Base-by-base conservation (phyloP, 2,329 filamentous ascomycete genomes). In the Claviceps sp. region DNA sequence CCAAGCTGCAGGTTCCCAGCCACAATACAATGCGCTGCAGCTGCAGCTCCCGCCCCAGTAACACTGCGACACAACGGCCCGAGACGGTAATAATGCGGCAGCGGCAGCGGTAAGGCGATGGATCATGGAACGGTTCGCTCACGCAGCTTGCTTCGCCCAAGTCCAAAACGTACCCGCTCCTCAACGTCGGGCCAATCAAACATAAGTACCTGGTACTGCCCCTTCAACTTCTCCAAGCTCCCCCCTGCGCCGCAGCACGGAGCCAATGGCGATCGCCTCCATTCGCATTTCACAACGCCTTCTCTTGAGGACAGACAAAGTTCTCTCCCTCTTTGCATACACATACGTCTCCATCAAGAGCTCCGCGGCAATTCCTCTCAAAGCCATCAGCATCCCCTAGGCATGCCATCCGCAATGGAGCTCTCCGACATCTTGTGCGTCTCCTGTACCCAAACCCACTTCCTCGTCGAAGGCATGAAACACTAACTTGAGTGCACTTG, bases 371-470 rank as follows among this genome's bases (percentile, higher is more conserved):
- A 44, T 24, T 6, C 16, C 38, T 40, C 38, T 26, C 16, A 38
- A 42, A 20, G 16, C 20, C 46, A n/a, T 18, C 37, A 49, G 9
- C 22, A 46, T 30, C 30, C 7, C 20, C 16, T 44, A 24, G 42
- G 24, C 20, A 22, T 22, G 42, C 13, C 13, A 24, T 44, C 11
- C 64, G 75, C 66, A 59, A 95, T 95, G 89, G 89, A 95, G 71
- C 87, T 89, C 75, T 91, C 88, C 57, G 89, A 95, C 72, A 84
- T 83, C 68, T 94, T 95, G 89, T 94, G 77, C 73, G 87, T 63
- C 40, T 49, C 48, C 16, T 44, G 6, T 18, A 24, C 18, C 34
- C 20, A 30, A 9, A 9, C 14, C 26, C 20, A 16, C 38, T 49
- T 24, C 22, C 43, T 16, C 4, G 47, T 50, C 36, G 42, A 36